These are phyloP conservation scores for Komagataella pseudopastoris DNA, from an alignment of 805 yeast genomes.

Conservation along the genomic window DNA sequence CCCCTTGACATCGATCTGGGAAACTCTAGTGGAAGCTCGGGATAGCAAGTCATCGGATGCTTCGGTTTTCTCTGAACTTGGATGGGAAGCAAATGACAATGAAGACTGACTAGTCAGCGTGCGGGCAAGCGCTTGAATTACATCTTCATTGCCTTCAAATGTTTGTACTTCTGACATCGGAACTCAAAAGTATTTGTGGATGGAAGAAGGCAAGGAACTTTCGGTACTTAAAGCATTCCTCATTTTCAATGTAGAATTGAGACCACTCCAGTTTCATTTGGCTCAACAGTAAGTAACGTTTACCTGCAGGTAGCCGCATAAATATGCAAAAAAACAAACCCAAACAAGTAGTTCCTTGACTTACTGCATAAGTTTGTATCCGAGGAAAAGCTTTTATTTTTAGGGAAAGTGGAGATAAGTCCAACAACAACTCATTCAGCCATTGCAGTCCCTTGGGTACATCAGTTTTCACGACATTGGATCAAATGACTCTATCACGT, in stretches of 20 bases:
- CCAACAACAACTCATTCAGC: too few species aligned
- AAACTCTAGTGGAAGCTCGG: not conserved
- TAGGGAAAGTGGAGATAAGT: too few species aligned
- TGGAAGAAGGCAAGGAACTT: not conserved
- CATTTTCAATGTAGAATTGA: too few species aligned
- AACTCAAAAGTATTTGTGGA: not conserved
- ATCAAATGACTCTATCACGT: too few species aligned
- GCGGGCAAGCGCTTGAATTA: not conserved
- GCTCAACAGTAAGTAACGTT: too few species aligned
- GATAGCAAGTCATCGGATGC: not conserved
- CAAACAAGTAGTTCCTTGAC: not conserved
- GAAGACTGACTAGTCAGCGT: not conserved
- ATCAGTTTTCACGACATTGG: too few species aligned
- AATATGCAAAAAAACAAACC: not conserved
- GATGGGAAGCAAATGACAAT: not conserved
- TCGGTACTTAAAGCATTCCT: not conserved
- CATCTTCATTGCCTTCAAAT: not conserved
- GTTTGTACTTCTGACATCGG: not conserved
- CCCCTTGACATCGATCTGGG: not conserved
- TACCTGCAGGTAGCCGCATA: not conserved
- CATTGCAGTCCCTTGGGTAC: not conserved
- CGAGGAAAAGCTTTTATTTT: not conserved
- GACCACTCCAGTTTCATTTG: too few species aligned
- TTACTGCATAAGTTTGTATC: not conserved
- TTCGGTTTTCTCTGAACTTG: not conserved